Percentiles rank a stretch among this genome's conserved stretches.
Evolutionary conservation across 805 yeast genomes (phyloP).

Genomic region (Candida methanosorbosa): DNA sequence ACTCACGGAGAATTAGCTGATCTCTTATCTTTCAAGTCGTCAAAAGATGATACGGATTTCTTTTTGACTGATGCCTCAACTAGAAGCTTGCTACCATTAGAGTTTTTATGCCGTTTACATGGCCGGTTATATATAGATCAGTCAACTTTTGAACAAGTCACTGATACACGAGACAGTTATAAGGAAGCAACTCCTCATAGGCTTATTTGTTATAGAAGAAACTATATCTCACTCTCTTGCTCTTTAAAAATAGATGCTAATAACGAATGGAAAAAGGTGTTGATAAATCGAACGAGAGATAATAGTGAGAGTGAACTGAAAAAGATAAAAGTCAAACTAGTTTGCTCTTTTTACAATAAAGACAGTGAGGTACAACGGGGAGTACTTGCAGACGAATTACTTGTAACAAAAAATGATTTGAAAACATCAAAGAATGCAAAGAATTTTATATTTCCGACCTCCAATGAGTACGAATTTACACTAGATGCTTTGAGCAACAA

Average conservation of each 20-base stretch:
- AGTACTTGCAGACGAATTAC: too few species aligned
- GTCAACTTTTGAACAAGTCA: background rate
- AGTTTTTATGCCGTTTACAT: slow-evolving; percentile 2
- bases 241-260: slow-evolving; percentile 1
- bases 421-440: too few species aligned
- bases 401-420: too few species aligned
- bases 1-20: too few species aligned
- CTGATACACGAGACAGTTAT: background rate
- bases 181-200: background rate
- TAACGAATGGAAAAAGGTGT: background rate
- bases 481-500: too few species aligned
- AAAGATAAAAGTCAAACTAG: background rate
- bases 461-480: too few species aligned
- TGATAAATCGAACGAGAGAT: background rate
- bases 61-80: background rate
- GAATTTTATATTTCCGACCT: too few species aligned
- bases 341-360: background rate
- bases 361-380: background rate
- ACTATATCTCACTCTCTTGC: slow-evolving; percentile 2
- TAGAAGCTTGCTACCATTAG: slow-evolving; percentile 3
- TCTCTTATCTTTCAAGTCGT: background rate
- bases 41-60: slow-evolving; percentile 5
- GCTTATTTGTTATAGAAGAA: slow-evolving; percentile 7
- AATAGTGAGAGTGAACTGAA: background rate
- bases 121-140: slow-evolving; percentile 5